Percentiles rank a stretch among this genome's conserved stretches.
Conservation (phyloP, 805 yeast species). For the Jamesozyma hellenica region DNA sequence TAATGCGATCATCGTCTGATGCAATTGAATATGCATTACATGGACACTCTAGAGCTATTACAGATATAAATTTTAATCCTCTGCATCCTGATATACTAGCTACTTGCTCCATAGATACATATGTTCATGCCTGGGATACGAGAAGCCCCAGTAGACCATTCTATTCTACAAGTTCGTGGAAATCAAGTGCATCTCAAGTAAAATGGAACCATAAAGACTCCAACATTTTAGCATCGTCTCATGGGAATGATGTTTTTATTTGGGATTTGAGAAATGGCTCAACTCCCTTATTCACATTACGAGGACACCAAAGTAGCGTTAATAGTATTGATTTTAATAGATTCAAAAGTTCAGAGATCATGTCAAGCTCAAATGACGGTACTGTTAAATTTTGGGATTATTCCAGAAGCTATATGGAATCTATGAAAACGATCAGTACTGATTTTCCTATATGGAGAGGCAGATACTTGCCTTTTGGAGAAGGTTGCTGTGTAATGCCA, state of each 20-base stretch:
- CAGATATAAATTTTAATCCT: slow-evolving; percentile 91
- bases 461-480: slow-evolving; percentile 80
- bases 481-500: slow-evolving; percentile 83
- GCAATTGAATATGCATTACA: slow-evolving; percentile 86
- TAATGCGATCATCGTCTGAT: slow-evolving; percentile 53
- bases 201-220: slow-evolving; percentile 81
- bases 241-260: slow-evolving; percentile 65
- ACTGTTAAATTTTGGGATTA: slow-evolving; percentile 79
- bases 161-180: slow-evolving; percentile 82
- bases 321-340: slow-evolving; percentile 82
- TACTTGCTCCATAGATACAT: slow-evolving; percentile 88
- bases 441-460: slow-evolving; percentile 87
- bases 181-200: slow-evolving; percentile 89
- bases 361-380: slow-evolving; percentile 80
- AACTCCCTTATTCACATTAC: slow-evolving; percentile 52
- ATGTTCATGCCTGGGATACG: slow-evolving; percentile 83
- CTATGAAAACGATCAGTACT: slow-evolving; percentile 52
- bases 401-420: slow-evolving; percentile 32
- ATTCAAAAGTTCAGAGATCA: slow-evolving; percentile 45
- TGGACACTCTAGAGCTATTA: slow-evolving; percentile 84
- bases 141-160: slow-evolving; percentile 68
- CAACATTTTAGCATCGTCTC: slow-evolving; percentile 73
- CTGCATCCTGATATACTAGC: slow-evolving; percentile 78
- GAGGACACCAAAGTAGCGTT: slow-evolving; percentile 77
- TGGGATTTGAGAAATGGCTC: slow-evolving; percentile 90